phyloP scores from a whole-genome alignment of 1,284 basidiomycete species.

The Exobasidium rhododendri region DNA sequence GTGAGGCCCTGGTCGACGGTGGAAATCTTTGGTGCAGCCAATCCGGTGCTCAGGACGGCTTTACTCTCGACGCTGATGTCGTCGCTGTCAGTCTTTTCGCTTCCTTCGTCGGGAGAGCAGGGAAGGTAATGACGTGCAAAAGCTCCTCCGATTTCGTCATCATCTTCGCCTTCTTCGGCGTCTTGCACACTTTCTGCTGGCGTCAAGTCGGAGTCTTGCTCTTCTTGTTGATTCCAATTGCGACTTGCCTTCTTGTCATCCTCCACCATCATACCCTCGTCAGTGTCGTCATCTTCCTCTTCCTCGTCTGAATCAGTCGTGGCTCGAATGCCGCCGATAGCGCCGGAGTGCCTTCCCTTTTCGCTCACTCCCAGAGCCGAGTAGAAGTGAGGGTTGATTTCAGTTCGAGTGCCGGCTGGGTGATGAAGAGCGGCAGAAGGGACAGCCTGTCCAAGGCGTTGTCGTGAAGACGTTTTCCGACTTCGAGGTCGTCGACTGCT shows the following conservation, averaged over 20 bases:
- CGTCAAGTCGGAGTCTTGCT: neutral
- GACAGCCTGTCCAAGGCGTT: neutral
- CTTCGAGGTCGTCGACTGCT: neutral
- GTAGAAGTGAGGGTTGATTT: constrained; percentile 15
- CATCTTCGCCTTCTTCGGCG: constrained; percentile 8
- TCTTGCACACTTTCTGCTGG: neutral
- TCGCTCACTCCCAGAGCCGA: constrained; percentile 38
- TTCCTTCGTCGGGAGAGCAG: neutral
- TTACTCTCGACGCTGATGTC: no score
- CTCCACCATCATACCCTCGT: constrained; percentile 28
- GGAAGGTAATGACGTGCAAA: constrained; percentile 23
- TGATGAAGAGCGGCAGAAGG: neutral
- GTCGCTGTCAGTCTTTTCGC: no score
- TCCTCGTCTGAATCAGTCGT: constrained; percentile 27
- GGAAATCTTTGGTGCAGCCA: constrained; percentile 1
- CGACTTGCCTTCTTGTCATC: constrained; percentile 34
- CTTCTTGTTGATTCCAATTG: constrained; percentile 25
- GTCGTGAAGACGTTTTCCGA: neutral
- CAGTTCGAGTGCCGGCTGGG: neutral
- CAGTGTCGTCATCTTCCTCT: constrained; percentile 6
- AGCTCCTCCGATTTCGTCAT: constrained; percentile 33
- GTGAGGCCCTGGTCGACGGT: neutral
- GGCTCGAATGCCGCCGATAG: constrained; percentile 35
- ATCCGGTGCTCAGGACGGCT: neutral
- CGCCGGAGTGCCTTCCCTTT: constrained; percentile 32